Conservation (phyloP, 1,284 basidiomycete genomes). For the Apiotrichum akiyoshidainum region DNA sequence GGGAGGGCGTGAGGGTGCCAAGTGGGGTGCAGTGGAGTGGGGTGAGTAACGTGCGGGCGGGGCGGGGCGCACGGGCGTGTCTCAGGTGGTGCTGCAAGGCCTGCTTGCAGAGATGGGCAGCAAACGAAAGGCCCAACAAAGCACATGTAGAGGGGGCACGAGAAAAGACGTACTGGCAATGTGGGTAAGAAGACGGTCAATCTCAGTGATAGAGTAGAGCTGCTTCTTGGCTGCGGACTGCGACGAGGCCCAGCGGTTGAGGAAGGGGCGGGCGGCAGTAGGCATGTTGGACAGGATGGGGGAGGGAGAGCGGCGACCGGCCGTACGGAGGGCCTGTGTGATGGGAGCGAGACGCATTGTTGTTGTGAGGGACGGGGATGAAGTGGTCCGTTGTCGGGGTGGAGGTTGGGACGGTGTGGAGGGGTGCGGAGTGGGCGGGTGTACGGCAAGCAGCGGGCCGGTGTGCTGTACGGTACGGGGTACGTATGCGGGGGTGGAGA, state of each 20-base stretch:
- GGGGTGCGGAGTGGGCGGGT: too few relatives aligned
- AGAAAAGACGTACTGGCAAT: conserved; percentile 38
- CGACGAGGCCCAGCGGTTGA: background rate
- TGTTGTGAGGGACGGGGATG: background rate
- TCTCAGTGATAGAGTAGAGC: conserved; percentile 40
- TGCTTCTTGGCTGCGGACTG: conserved; percentile 29
- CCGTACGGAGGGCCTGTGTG: background rate
- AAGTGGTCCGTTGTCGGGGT: background rate
- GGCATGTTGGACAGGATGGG: background rate
- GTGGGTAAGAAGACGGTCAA: conserved; percentile 44
- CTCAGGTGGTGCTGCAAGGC: too few relatives aligned
- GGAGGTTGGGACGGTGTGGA: too few relatives aligned
- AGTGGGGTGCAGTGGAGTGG: background rate
- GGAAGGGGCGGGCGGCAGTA: background rate
- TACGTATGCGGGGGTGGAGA: too few relatives aligned
- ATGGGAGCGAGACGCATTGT: background rate
- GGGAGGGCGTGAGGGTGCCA: background rate
- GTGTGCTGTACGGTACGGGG: too few relatives aligned
- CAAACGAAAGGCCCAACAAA: too few relatives aligned
- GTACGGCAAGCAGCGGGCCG: too few relatives aligned
- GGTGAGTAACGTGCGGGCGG: too few relatives aligned
- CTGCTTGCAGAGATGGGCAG: too few relatives aligned
- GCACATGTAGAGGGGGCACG: too few relatives aligned
- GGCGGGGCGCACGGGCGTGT: too few relatives aligned
- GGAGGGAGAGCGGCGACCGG: background rate